Evolutionary conservation across 2,329 filamentous ascomycete species (phyloP), one percentile per base, ranked within the genome.

Genomic region (Claviceps humidiphila): DNA sequence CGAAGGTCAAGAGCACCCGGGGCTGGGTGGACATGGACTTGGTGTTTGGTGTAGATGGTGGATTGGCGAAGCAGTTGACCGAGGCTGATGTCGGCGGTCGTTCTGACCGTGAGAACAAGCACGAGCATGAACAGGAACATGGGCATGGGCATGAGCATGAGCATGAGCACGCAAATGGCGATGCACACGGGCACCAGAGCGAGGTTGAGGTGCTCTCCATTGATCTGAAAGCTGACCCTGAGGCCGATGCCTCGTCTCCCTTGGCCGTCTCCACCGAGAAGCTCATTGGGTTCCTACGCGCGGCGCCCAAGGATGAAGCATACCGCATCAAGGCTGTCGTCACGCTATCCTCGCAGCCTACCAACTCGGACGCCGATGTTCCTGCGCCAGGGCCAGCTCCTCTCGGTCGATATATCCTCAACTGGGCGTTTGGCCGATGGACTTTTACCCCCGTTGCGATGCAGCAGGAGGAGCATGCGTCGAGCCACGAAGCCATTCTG

Each of bases 361-460:
- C 59, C 17, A 74, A 73, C 60, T 81, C 80, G 1, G 76, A 79
- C 52, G 70, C 73, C 24, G 73, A 76, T 41, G 59, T 64, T 0
- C 63, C 66, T 7, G 61, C 67, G 37, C 63, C 64, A 5, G 62
- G 61, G 7, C 58, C 66, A 4, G 60, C 62, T 47, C 59, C 68
- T 3, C 55, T 55, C 2, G 65, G 62, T 2, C 75, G 87, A 52
- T 96, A 93, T 64, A 95, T 98, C 45, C 77, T 98, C 54, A 98
- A 98, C 66, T 98, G 93, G 93, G 93, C 93, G 0, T 98, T 98
- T 69, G 89, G 89, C 0, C 78, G 93, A 34, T 98, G 93, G 91
- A 95, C 82, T 0, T 95, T 91, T 63, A 94, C 89, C 1, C 74
- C 79, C 4, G 62, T 76, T 4, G 62, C 65, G 0, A 64, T 65